Evolutionary conservation across 345 rosid genomes (phyloP), one percentile per base, ranked within the genome.

Genomic region (Anastatica hierochuntica): DNA sequence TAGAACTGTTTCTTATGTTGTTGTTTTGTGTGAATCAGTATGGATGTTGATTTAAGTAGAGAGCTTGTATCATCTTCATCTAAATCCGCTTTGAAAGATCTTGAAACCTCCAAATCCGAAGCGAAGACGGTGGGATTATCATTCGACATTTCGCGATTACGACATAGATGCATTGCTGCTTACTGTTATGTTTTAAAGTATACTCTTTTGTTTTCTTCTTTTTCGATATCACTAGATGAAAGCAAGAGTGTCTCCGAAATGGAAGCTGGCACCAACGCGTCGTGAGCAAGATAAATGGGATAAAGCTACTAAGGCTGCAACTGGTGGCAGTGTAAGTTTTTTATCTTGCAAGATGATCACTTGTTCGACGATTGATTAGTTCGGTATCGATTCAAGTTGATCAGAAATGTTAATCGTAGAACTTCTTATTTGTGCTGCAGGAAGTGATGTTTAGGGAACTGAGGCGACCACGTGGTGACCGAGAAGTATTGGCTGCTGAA

Each of bases 271-370:
- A 11, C 95, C 98, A 26, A 87, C 95, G 8, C 85, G 83, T 11
- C 88, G 87, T 6, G 96, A 90, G 70, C 92, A 82, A 66, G 87
- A 80, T 13, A 90, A 87, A 70, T 90, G 98, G 98, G 98, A 87
- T 61, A 80, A 52, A 82, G 95, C 95, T 13, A 61, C 76, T n/a
- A 87, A 82, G 73, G 96, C 90, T 65, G 69, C 96, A 53, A 84
- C 87, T 39, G 82, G 82, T 39, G 92, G 98, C 62, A 84, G 79
- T 69, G 98, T 87, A 74, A 72, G 81, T n/a, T n/a, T n/a, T 76
- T 53, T 33, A 58, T 14, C 47, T 43, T 51, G 49, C n/a, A 49
- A 18, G 13, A 40, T 31, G 34, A 10, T 42, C 35, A 19, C 21
- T 53, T 47, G 27, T 48, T 33, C 20, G 6, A 11, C 1, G 27